Evolutionary conservation across 2,329 filamentous ascomycete species (phyloP).

Genomic region (Cadophora luteo-olivacea): DNA sequence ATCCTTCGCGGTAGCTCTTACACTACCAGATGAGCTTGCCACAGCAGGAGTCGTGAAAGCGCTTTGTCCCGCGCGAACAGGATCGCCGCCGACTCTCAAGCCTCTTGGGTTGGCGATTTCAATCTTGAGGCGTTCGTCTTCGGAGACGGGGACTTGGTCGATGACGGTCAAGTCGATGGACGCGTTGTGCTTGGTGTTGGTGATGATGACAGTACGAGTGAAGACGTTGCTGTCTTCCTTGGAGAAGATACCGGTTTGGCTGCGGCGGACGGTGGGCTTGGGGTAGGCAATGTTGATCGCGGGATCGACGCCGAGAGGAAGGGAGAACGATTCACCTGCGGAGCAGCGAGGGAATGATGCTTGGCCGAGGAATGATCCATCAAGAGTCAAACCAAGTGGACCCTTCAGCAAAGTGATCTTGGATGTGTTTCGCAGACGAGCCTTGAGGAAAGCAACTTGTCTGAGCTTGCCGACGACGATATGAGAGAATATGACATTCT

Average conservation of each 20-base stretch:
- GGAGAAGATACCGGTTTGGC: slow-evolving; percentile 57
- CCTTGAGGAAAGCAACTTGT: slow-evolving; percentile 64
- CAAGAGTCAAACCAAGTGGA: slow-evolving; percentile 64
- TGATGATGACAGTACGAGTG: slow-evolving; percentile 54
- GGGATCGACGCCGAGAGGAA: slow-evolving; percentile 66
- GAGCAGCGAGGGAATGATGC: slow-evolving; percentile 61
- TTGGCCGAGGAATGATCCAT: slow-evolving; percentile 67
- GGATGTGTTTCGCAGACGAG: slow-evolving; percentile 61
- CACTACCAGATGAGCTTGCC: slow-evolving; percentile 7
- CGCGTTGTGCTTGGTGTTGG: slow-evolving; percentile 55
- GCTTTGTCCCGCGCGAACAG: slow-evolving; percentile 47
- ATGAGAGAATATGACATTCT: slow-evolving; percentile 59
- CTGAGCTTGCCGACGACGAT: slow-evolving; percentile 67
- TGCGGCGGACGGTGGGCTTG: slow-evolving; percentile 59
- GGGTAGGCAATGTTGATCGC: slow-evolving; percentile 61
- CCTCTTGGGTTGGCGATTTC: slow-evolving; percentile 57
- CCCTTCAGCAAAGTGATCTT: slow-evolving; percentile 62
- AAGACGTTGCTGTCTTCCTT: slow-evolving; percentile 61
- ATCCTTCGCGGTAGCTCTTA: slow-evolving; percentile 31
- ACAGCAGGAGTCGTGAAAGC: slow-evolving; percentile 11
- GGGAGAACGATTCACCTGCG: slow-evolving; percentile 58
- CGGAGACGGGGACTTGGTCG: slow-evolving; percentile 67
- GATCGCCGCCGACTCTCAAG: slow-evolving; percentile 49
- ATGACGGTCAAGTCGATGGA: slow-evolving; percentile 57
- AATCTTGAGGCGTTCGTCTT: slow-evolving; percentile 63